These are phyloP conservation scores for Thamnidium elegans DNA, from an alignment of 192 early-diverging fungal species.

Conservation along the genomic window DNA sequence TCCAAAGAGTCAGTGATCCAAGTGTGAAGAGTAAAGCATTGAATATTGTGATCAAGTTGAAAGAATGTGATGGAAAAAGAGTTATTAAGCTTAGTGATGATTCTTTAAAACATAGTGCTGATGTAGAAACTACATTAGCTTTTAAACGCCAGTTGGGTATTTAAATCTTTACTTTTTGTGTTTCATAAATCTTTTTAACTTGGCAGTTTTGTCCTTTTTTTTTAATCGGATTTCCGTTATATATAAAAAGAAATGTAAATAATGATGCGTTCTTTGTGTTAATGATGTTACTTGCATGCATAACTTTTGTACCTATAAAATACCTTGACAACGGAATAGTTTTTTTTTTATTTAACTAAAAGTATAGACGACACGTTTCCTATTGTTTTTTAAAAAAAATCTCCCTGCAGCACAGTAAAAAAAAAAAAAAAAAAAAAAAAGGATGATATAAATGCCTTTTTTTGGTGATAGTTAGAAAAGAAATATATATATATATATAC, in stretches of 20 bases:
- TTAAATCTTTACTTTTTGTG: not conserved
- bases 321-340: not conserved
- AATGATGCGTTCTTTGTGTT: not conserved
- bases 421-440: too few species aligned
- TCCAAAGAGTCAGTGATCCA: conserved; percentile 33
- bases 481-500: too few species aligned
- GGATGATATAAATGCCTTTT: too few species aligned
- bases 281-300: too few species aligned
- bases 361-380: not conserved
- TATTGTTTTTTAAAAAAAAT: too few species aligned
- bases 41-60: conserved; percentile 78
- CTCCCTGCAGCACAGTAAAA: too few species aligned
- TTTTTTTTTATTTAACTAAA: not conserved
- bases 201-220: too few species aligned
- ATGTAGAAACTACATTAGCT: conserved; percentile 42
- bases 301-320: not conserved
- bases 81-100: conserved; percentile 77
- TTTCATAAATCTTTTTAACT: not conserved
- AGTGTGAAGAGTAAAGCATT: conserved; percentile 44
- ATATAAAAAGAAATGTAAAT: not conserved
- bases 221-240: not conserved
- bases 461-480: too few species aligned
- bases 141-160: conserved; percentile 46
- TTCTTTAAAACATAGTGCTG: conserved; percentile 57
- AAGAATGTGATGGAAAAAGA: conserved; percentile 47